Conservation (phyloP, 495 filamentous ascomycete species). For the Pseudotulostoma volvatum region DNA sequence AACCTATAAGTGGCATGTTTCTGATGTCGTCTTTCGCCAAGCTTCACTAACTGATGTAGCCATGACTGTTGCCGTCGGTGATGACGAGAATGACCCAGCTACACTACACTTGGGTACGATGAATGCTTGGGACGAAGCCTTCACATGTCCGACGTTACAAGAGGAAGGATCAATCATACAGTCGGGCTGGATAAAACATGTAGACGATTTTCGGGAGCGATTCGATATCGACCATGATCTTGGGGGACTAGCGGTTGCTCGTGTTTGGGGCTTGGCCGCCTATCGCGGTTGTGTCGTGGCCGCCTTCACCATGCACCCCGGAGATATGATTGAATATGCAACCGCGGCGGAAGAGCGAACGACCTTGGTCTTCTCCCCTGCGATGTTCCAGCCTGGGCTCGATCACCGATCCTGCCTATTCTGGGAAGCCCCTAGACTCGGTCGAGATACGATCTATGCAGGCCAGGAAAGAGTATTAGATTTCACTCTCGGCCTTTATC, state of each 20-base stretch:
- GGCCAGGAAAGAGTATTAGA: constrained; percentile 13
- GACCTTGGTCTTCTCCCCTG: constrained; percentile 21
- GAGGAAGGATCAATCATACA: neutral
- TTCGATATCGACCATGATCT: constrained; percentile 32
- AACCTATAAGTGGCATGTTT: constrained; percentile 19
- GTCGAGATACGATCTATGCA: constrained; percentile 3
- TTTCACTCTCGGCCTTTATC: constrained; percentile 15
- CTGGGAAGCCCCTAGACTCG: constrained; percentile 1
- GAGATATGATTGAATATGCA: constrained; percentile 36
- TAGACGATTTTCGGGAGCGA: constrained; percentile 20
- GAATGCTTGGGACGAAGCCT: constrained; percentile 8
- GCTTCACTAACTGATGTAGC: constrained; percentile 14
- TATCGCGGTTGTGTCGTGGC: constrained; percentile 22
- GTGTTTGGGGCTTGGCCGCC: constrained; percentile 37
- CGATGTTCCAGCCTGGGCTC: constrained; percentile 1
- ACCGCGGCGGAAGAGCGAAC: constrained; percentile 21
- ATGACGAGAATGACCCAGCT: constrained; percentile 6
- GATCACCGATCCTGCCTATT: constrained; percentile 2
- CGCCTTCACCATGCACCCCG: constrained; percentile 32
- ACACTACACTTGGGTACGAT: constrained; percentile 18
- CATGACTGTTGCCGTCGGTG: constrained; percentile 9
- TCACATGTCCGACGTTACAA: neutral
- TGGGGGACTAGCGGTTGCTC: constrained; percentile 22
- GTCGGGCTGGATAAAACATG: constrained; percentile 17
- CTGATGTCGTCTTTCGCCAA: neutral